Conservation (phyloP, 2,329 filamentous ascomycete genomes). For the Neopestalotiopsis sp. region DNA sequence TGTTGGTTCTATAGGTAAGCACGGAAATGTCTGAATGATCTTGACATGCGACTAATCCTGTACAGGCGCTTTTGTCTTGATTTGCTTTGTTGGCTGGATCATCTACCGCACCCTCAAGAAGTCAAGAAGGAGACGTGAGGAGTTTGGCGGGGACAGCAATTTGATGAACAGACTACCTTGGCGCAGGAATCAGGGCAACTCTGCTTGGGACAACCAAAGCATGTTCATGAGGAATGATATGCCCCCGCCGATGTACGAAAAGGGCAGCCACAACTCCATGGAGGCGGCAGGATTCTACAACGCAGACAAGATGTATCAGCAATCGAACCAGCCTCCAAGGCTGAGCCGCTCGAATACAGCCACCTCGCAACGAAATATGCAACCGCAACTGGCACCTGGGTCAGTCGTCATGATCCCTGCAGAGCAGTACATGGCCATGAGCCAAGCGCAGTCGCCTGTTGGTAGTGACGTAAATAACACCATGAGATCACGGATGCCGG, state of each 20-base stretch:
- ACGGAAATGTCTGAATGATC: neutral
- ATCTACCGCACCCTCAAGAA: constrained; percentile 45
- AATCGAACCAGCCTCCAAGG: constrained; percentile 20
- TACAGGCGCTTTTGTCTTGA: constrained; percentile 48
- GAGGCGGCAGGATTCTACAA: constrained; percentile 28
- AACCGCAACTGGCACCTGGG: constrained; percentile 21
- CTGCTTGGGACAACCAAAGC: constrained; percentile 19
- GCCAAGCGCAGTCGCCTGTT: constrained; percentile 14
- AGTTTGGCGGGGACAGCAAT: constrained; percentile 11
- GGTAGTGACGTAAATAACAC: constrained; percentile 20
- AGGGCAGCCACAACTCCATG: constrained; percentile 28
- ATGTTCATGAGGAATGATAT: constrained; percentile 27
- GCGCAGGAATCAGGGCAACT: constrained; percentile 22
- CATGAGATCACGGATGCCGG: constrained; percentile 40
- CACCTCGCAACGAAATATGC: constrained; percentile 24
- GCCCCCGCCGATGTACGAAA: constrained; percentile 31
- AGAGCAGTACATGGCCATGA: constrained; percentile 20
- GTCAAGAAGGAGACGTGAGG: constrained; percentile 29
- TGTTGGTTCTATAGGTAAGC: constrained; percentile 39
- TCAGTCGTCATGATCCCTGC: constrained; percentile 22
- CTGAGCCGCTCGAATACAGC: constrained; percentile 23
- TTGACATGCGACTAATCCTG: neutral
- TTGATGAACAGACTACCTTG: constrained; percentile 27
- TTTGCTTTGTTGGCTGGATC: constrained; percentile 51
- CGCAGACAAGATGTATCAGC: constrained; percentile 26